Conservation (phyloP, 352 stramenopile species). For the Pythium sp. region DNA sequence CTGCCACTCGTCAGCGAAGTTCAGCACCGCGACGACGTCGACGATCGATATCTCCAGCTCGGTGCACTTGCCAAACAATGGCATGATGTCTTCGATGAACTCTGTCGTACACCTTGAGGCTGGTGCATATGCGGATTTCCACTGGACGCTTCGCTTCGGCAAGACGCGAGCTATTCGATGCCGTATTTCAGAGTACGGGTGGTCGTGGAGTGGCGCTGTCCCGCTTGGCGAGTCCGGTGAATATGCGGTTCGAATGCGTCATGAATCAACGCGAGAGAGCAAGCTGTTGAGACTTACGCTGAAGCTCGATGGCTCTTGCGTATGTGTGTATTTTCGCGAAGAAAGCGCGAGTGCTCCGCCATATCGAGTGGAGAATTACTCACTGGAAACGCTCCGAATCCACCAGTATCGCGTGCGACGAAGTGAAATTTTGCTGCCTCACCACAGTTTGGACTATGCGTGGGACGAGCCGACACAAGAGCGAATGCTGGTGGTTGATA, state of each 20-base stretch:
- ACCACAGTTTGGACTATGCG: slow-evolving; percentile 85
- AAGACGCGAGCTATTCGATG: slow-evolving; percentile 78
- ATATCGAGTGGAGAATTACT: slow-evolving; percentile 89
- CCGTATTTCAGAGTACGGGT: slow-evolving; percentile 68
- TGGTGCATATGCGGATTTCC: slow-evolving; percentile 81
- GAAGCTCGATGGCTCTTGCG: slow-evolving; percentile 69
- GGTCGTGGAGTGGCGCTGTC: slow-evolving; percentile 83
- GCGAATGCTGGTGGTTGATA: slow-evolving; percentile 79
- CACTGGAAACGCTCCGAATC: slow-evolving; percentile 82
- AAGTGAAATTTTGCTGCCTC: slow-evolving; percentile 83
- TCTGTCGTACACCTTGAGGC: slow-evolving; percentile 65
- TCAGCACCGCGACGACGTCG: slow-evolving; percentile 30
- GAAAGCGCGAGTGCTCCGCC: slow-evolving; percentile 73
- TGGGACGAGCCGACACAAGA: slow-evolving; percentile 87
- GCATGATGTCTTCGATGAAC: slow-evolving; percentile 62
- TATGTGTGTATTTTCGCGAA: slow-evolving; percentile 83
- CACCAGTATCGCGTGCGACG: slow-evolving; percentile 79
- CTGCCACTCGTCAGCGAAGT: slow-evolving; percentile 76
- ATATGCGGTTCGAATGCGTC: slow-evolving; percentile 78
- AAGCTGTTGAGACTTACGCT: slow-evolving; percentile 78
- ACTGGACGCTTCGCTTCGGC: slow-evolving; percentile 71
- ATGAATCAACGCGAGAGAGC: slow-evolving; percentile 75
- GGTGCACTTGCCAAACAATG: slow-evolving; percentile 39
- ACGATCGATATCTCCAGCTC: slow-evolving; percentile 40
- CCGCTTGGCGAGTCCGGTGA: slow-evolving; percentile 74